Conservation (phyloP, 164 flowering plant genomes). For the Cinnamomum micranthum region DNA sequence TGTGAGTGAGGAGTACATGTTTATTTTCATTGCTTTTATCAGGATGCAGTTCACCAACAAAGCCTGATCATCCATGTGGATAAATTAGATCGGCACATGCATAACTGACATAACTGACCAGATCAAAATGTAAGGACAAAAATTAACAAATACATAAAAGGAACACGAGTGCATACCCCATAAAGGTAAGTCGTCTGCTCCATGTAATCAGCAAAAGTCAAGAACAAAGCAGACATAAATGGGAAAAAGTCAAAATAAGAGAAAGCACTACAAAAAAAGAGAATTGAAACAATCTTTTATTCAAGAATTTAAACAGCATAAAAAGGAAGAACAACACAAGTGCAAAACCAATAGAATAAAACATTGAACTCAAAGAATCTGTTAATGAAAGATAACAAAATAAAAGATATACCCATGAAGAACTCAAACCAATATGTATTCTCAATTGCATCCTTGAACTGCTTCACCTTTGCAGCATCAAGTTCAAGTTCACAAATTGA, state of each 20-base stretch:
- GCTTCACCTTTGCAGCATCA: slow-evolving; percentile 72
- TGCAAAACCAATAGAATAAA: not conserved
- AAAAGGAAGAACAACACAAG: no score
- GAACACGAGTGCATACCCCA: slow-evolving; percentile 67
- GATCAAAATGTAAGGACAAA: not conserved
- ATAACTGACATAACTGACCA: not conserved
- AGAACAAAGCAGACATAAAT: slow-evolving; percentile 5
- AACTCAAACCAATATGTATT: slow-evolving; percentile 95
- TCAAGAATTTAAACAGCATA: not conserved
- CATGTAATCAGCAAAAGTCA: slow-evolving; percentile 13
- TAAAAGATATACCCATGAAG: slow-evolving; percentile 66
- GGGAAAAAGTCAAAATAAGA: slow-evolving; percentile 1
- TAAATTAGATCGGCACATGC: not conserved
- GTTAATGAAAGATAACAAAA: no score
- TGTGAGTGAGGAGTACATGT: slow-evolving; percentile 81
- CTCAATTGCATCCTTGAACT: slow-evolving; percentile 94
- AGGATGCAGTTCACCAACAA: slow-evolving; percentile 81
- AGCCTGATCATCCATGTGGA: slow-evolving; percentile 44
- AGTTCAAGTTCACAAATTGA: slow-evolving; percentile 69
- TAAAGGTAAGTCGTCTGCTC: slow-evolving; percentile 87
- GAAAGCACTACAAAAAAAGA: no score
- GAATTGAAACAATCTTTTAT: not conserved
- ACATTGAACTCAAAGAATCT: slow-evolving; percentile 8
- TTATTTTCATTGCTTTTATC: slow-evolving; percentile 70
- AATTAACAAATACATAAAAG: not conserved